Conservation (phyloP, 202 grass and related monocot species). For the Schoenoplectus tabernaemontani region DNA sequence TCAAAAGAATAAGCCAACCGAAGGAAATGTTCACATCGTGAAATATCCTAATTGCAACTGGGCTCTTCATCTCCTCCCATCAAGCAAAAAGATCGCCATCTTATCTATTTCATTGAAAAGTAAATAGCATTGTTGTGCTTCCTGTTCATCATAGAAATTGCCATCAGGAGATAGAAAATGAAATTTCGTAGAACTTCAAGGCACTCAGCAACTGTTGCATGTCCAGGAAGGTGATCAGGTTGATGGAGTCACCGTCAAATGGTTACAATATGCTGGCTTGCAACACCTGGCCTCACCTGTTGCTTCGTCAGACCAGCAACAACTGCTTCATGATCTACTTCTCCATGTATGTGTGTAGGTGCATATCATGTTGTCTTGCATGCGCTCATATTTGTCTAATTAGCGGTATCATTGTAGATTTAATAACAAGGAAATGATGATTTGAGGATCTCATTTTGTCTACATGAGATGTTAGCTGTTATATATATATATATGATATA, state of each 20-base stretch:
- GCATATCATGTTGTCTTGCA: neutral
- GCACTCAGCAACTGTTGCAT: neutral
- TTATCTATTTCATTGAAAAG: neutral
- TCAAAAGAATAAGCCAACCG: neutral
- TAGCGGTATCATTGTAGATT: neutral
- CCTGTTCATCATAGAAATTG: neutral
- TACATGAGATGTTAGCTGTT: no score
- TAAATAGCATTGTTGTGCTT: neutral
- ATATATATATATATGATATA: no score
- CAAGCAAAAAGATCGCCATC: neutral
- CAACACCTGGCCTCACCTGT: conserved; percentile 37
- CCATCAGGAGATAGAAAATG: conserved; percentile 4
- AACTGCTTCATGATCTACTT: conserved; percentile 25
- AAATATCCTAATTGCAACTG: neutral
- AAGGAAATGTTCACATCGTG: neutral
- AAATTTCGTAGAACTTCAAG: conserved; percentile 7
- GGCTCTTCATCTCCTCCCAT: neutral
- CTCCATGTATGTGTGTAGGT: conserved; percentile 11
- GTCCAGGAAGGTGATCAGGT: conserved; percentile 10
- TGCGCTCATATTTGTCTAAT: neutral
- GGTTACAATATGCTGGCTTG: conserved; percentile 42
- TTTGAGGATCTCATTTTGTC: neutral
- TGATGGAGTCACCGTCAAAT: conserved; percentile 35
- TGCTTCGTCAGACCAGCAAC: conserved; percentile 19
- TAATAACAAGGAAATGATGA: no score